Evolutionary conservation across 1,139 yeast genomes (phyloP), one percentile per base, ranked within the genome.

Genomic region (Suhomyces bokatorum): DNA sequence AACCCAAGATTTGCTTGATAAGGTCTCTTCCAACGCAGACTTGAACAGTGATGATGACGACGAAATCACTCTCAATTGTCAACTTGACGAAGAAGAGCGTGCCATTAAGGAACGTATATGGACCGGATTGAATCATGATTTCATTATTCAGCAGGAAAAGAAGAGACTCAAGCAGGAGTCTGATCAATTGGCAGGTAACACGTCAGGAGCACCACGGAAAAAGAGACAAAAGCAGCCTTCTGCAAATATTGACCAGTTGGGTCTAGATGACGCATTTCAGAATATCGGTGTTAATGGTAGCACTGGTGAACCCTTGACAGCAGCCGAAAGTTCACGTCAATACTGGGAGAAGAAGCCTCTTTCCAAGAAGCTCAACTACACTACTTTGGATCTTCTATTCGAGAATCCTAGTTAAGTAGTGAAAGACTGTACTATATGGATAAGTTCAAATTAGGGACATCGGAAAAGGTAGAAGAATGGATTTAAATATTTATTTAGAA

Each of bases 121-220:
- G 98, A 81, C 87, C 45, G 90, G 95, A 1, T 73, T 88, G 43
- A 89, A 93, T 64, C 87, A 87, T 48, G 98, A 91, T 29, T 95
- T 83, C 58, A 70, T 93, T 47, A 66, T 89, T 22, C 95, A 85
- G 42, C 96, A 89, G 64, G 98, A 93, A 57, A 81, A 81, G 55
- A 90, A 89, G 62, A 72, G 93, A 50, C 74, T 91, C 52, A 88
- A 91, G 59, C 78, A 78, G 42, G 96, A 91, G 59, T 95, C 97
- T 0, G 99, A 95, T 67, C 82, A 80, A 48, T 72, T 85, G 35
- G 83, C 90, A 0, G 95, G 95, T 5, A 87, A 85, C 57, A 81
- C 87, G 1, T 73, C 82, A 4, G 81, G 76, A 9, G 67, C 75
- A 5, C 51, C 57, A 4, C 61, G 66, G 34, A 75, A 71, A 54